Base-by-base conservation (phyloP, 352 stramenopile genomes). In the Pilasporangium apinafurcum region DNA sequence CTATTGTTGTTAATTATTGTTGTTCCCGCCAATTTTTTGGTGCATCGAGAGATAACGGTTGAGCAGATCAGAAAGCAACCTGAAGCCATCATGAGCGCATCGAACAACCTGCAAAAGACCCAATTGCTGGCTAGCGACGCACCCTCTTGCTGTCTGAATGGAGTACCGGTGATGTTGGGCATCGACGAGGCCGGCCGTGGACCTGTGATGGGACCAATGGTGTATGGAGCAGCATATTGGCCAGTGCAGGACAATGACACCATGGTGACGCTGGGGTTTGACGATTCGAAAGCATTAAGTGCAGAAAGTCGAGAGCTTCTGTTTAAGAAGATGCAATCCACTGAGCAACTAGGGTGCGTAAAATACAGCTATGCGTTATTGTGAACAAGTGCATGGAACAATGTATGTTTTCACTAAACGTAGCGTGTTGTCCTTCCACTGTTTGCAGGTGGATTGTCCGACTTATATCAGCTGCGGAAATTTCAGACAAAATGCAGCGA, bases 161-260 rank as follows among this genome's bases (percentile, higher is more conserved):
- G 66, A 5, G 62, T 72, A 22, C 67, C 83, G 0, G 86, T 96
- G 35, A 95, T 95, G 62, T 56, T 98, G 14, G 95, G 92, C 32
- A 97, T 98, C 44, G 95, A 98, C 35, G 95, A 98, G 45, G 95
- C 95, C 2, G 95, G 95, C 1, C 73, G 95, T 25, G 95, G 95
- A 12, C 91, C 85, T 0, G 92, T 98, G 4, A 83, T 98, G 46
- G 95, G 95, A 12, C 91, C 92, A 9, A 98, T 98, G 92, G 89
- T 96, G 4, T 98, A 98, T 58, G 90, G 79, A 24, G 77, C 80
- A 5, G 90, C 92, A 24, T 98, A 95, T 61, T 98, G 92, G 92
- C 65, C 73, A 14, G 56, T 88, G 30, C 44, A 49, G 39, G 54
- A 78, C 46, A 63, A 86, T 74, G 61, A 72, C 34, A 56, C 57